These are phyloP conservation scores for Boletus bicolor DNA, from an alignment of 768 basidiomycete species.

Conservation along the genomic window DNA sequence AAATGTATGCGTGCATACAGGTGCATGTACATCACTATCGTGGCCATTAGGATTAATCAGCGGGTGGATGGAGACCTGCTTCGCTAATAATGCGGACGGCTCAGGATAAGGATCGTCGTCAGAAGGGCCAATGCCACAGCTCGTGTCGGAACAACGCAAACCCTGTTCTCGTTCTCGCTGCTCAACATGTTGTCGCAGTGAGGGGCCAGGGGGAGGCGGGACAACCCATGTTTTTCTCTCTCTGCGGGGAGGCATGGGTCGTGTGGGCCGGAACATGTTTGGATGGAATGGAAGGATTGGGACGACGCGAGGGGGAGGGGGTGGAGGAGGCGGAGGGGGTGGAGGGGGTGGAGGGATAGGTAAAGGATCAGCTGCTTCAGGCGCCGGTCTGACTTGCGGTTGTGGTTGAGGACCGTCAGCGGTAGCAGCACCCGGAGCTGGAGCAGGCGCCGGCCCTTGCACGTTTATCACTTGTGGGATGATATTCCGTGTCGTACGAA, in stretches of 20 bases:
- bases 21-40: constrained; percentile 13
- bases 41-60: constrained; percentile 12
- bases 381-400: constrained; percentile 5
- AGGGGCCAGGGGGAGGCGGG: constrained; percentile 64
- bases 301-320: constrained; percentile 3
- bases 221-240: constrained; percentile 52
- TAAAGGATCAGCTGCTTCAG: constrained; percentile 8
- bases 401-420: constrained; percentile 3
- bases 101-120: constrained; percentile 61
- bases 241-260: constrained; percentile 26
- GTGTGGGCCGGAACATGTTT: constrained; percentile 23
- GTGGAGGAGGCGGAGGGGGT: neutral
- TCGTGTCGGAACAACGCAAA: constrained; percentile 66
- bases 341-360: neutral
- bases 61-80: constrained; percentile 25
- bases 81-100: constrained; percentile 18
- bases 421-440: neutral
- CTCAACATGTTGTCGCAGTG: constrained; percentile 72
- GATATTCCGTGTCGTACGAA: constrained; percentile 26
- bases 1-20: constrained; percentile 62
- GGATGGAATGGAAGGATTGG: constrained; percentile 17
- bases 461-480: constrained; percentile 21
- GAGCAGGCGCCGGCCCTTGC: constrained; percentile 8
- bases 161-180: constrained; percentile 69
- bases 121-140: constrained; percentile 72